Evolutionary conservation across 169 alveolate species (phyloP).

Genomic region (Neospora caninum): DNA sequence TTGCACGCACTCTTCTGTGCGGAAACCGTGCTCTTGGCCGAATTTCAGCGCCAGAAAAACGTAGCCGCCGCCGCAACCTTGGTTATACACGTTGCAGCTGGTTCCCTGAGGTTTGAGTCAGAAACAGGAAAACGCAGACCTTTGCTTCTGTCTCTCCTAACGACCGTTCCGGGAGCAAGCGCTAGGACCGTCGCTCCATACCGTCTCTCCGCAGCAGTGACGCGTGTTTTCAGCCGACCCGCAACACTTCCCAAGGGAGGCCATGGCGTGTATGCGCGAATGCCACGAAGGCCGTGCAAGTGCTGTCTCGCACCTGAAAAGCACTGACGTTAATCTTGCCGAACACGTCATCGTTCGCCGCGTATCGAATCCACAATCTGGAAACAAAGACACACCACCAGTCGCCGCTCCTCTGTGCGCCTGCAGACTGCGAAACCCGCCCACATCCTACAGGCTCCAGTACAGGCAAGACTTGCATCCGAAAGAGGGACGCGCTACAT

Average conservation of each 20-base stretch:
- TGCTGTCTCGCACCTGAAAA: background rate
- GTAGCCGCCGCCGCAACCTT: conserved; percentile 58
- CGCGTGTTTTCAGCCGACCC: no score
- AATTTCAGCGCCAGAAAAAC: conserved; percentile 30
- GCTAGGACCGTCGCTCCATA: no score
- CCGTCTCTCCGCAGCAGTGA: no score
- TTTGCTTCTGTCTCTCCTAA: no score
- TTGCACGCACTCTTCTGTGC: conserved; percentile 3
- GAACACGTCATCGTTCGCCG: conserved; percentile 42
- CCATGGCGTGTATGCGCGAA: background rate
- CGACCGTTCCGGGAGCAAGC: no score
- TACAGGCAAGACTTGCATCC: no score
- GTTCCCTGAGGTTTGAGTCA: conserved; percentile 14
- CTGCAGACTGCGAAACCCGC: no score
- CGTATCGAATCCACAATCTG: conserved; percentile 58
- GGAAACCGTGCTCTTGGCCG: conserved; percentile 22
- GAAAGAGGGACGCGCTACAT: no score
- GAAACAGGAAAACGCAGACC: background rate
- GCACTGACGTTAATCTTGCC: conserved; percentile 46
- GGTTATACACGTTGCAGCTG: conserved; percentile 45
- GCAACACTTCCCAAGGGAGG: no score
- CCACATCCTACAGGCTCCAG: no score
- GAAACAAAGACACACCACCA: background rate
- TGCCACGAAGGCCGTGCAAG: background rate
- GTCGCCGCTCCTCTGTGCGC: no score